Evolutionary conservation across 1,284 basidiomycete genomes (phyloP).

Genomic region (Prillingera fragicola): DNA sequence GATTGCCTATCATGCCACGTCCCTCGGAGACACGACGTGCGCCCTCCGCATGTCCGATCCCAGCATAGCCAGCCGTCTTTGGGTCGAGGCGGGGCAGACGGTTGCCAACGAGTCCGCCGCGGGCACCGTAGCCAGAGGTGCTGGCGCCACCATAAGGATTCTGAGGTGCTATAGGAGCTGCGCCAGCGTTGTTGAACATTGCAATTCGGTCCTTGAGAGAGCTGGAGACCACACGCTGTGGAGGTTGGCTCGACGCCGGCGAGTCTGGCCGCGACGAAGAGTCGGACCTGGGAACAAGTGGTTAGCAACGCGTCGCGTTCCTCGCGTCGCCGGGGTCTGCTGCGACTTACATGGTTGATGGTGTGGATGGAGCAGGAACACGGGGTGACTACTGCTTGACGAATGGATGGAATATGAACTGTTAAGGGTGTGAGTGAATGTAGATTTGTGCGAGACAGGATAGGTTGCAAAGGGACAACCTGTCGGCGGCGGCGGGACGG

Average conservation of each 20-base stretch:
- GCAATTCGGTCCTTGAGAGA: conserved; percentile 47
- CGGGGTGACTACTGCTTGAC: no score
- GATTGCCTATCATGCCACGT: conserved; percentile 40
- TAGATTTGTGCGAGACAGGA: no score
- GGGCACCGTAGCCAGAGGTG: conserved; percentile 15
- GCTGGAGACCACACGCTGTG: conserved; percentile 32
- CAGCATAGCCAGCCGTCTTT: conserved; percentile 31
- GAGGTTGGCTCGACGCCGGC: conserved; percentile 11
- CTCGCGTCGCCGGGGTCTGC: no score
- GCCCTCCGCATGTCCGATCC: conserved; percentile 8
- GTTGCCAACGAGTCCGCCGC: conserved; percentile 42
- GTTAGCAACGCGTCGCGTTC: no score
- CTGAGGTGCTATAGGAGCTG: conserved; percentile 35
- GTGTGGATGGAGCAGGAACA: no score
- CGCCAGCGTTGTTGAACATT: conserved; percentile 43
- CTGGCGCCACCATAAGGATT: conserved; percentile 28
- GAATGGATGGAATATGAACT: no score
- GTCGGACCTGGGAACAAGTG: no score
- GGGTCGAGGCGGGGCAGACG: conserved; percentile 41
- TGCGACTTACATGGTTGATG: no score
- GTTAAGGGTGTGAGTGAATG: no score
- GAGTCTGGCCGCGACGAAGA: conserved; percentile 9
- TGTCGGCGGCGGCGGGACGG: no score
- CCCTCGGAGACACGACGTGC: conserved; percentile 34
- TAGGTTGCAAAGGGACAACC: no score